phyloP scores from a whole-genome alignment of 1,284 basidiomycete genomes.

The Malassezia brasiliensis region DNA sequence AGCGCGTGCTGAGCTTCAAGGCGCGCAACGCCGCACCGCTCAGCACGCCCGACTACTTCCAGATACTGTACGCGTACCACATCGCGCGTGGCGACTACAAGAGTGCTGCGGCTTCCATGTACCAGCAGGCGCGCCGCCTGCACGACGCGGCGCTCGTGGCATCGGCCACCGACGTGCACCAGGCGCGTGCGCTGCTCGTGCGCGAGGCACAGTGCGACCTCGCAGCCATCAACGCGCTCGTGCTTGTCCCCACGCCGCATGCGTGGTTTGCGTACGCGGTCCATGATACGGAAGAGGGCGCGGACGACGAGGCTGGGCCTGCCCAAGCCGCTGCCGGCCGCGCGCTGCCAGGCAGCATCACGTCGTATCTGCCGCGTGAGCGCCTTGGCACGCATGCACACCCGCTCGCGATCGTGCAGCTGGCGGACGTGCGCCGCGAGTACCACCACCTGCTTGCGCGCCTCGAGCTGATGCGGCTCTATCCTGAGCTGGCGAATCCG shows the following conservation, averaged over 20 bases:
- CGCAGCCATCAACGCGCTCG: conserved; percentile 78
- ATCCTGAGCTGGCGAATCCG: conserved; percentile 52
- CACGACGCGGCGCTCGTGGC: conserved; percentile 47
- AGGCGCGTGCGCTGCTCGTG: conserved; percentile 53
- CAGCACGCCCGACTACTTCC: conserved; percentile 73
- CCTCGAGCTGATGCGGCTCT: conserved; percentile 62
- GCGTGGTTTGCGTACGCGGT: conserved; percentile 63
- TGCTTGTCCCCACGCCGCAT: conserved; percentile 67
- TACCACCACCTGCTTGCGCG: conserved; percentile 70
- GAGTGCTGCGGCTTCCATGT: conserved; percentile 61
- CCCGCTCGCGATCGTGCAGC: conserved; percentile 62
- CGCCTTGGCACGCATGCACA: conserved; percentile 52
- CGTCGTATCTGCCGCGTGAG: conserved; percentile 60
- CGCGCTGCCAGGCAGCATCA: conserved; percentile 54
- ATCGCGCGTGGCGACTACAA: conserved; percentile 45
- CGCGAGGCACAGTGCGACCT: conserved; percentile 71
- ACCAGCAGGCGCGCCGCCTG: conserved; percentile 75
- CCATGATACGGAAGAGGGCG: background rate
- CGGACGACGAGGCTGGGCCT: background rate
- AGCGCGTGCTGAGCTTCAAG: conserved; percentile 81
- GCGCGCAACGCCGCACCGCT: conserved; percentile 86
- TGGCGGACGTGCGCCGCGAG: conserved; percentile 74
- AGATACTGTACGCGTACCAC: conserved; percentile 79
- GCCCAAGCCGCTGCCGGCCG: background rate
- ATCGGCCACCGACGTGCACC: background rate